These are phyloP conservation scores for Tulasnella sp. DNA, from an alignment of 768 basidiomycete species.

Conservation along the genomic window DNA sequence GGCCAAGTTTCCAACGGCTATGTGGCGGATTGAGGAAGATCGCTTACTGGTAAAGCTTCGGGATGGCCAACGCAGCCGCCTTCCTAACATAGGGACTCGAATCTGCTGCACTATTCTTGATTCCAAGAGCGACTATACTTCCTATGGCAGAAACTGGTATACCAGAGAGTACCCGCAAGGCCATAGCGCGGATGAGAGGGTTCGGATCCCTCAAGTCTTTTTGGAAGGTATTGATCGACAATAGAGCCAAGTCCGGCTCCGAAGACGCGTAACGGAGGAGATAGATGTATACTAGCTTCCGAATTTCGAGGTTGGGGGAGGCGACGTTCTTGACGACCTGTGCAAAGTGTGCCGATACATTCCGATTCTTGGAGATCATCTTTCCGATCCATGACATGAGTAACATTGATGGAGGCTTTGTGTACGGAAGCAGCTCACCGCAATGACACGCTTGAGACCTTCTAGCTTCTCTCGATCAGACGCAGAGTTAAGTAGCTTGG, in stretches of 20 bases:
- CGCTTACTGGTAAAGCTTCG: conserved; percentile 67
- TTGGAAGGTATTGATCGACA: conserved; percentile 98
- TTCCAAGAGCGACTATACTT: conserved; percentile 71
- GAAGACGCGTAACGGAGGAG: conserved; percentile 86
- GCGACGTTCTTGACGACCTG: conserved; percentile 97
- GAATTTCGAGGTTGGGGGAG: conserved; percentile 81
- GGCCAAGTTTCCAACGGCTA: conserved; percentile 17
- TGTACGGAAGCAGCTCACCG: conserved; percentile 44
- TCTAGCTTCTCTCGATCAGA: conserved; percentile 87
- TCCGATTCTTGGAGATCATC: conserved; percentile 88
- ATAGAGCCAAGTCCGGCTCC: conserved; percentile 87
- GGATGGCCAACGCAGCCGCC: conserved; percentile 80
- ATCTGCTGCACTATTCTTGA: conserved; percentile 88
- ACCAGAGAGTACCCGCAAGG: conserved; percentile 81
- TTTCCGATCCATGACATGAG: conserved; percentile 24
- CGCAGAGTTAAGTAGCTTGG: conserved; percentile 76
- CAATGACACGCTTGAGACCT: conserved; percentile 89
- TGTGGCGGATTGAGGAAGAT: not conserved
- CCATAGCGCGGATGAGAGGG: conserved; percentile 94
- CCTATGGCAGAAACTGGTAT: conserved; percentile 87
- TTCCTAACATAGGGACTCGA: conserved; percentile 92
- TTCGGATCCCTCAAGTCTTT: conserved; percentile 88
- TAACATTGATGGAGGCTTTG: not conserved
- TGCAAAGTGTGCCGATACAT: conserved; percentile 89
- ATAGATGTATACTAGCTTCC: conserved; percentile 97